A percentile compares a stretch with the other conserved stretches of the same genome.
Evolutionary conservation across 2,329 filamentous ascomycete genomes (phyloP).

Genomic region (Colletotrichum lentis): DNA sequence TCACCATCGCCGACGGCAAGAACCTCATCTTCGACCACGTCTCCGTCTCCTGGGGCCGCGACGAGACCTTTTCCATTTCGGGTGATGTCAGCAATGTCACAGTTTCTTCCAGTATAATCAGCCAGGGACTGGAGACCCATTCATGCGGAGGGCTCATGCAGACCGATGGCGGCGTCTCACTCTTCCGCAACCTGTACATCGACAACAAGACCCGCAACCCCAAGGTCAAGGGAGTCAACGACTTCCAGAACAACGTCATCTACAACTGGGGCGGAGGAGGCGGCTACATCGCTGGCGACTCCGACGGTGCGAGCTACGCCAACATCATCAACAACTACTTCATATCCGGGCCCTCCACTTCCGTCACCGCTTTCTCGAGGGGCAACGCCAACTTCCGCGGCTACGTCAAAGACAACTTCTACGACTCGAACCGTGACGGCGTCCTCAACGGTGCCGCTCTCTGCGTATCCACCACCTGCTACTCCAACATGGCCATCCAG

Average conservation of each 20-base stretch:
- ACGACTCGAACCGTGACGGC: conserved; percentile 60
- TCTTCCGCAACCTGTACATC: conserved; percentile 63
- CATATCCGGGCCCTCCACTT: conserved; percentile 61
- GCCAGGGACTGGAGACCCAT: conserved; percentile 62
- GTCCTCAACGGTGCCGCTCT: conserved; percentile 57
- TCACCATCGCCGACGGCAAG: conserved; percentile 60
- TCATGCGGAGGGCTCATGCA: conserved; percentile 62
- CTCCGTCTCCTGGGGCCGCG: conserved; percentile 62
- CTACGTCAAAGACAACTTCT: conserved; percentile 61
- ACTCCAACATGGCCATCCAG: conserved; percentile 57
- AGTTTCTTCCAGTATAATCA: conserved; percentile 60
- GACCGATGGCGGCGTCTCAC: conserved; percentile 55
- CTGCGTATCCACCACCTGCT: conserved; percentile 53
- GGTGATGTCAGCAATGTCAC: conserved; percentile 59
- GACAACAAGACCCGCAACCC: conserved; percentile 66
- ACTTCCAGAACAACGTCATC: conserved; percentile 61
- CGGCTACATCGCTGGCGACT: conserved; percentile 64
- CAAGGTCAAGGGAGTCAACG: conserved; percentile 64
- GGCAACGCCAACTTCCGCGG: conserved; percentile 63
- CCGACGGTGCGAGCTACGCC: conserved; percentile 54
- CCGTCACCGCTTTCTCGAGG: conserved; percentile 60
- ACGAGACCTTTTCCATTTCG: conserved; percentile 63
- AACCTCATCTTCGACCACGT: conserved; percentile 67
- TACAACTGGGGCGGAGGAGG: conserved; percentile 65
- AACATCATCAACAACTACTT: conserved; percentile 67